phyloP scores from a whole-genome alignment of 257 asterid genomes.

The Pogostemon cablin region DNA sequence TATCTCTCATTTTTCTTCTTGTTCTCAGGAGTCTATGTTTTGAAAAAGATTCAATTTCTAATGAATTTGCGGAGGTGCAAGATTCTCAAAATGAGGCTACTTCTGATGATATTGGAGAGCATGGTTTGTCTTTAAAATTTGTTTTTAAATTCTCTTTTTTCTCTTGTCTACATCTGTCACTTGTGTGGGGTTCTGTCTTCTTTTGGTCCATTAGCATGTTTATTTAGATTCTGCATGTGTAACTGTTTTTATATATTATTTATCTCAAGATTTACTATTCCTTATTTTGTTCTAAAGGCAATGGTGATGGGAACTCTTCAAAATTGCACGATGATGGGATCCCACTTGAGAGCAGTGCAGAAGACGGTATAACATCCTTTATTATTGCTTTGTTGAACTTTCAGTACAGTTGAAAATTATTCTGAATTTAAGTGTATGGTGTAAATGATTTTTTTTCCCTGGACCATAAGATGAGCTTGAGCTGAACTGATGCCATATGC shows the following conservation, averaged over 20 bases:
- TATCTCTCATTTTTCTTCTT: slow-evolving; percentile 9
- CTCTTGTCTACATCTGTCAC: background rate
- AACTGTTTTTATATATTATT: slow-evolving; percentile 13
- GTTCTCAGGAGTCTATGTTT: slow-evolving; percentile 42
- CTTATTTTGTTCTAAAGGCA: slow-evolving; percentile 41
- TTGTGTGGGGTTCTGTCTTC: background rate
- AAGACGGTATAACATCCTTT: slow-evolving; percentile 51
- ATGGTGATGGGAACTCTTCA: slow-evolving; percentile 29
- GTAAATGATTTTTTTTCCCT: background rate
- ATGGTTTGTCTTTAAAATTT: slow-evolving; percentile 36
- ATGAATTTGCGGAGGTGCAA: slow-evolving; percentile 28
- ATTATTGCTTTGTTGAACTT: background rate
- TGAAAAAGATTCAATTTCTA: slow-evolving; percentile 33
- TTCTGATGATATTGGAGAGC: slow-evolving; percentile 29
- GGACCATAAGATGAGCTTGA: slow-evolving; percentile 5
- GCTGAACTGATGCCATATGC: background rate
- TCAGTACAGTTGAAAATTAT: background rate
- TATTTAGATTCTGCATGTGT: background rate
- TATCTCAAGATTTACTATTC: slow-evolving; percentile 26
- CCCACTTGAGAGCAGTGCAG: slow-evolving; percentile 41
- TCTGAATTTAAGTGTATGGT: background rate
- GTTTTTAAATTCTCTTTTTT: background rate
- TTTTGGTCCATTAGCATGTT: slow-evolving; percentile 1
- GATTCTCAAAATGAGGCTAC: slow-evolving; percentile 37
- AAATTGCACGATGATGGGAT: slow-evolving; percentile 38